Evolutionary conservation across 257 asterid genomes (phyloP).

Genomic region (Solanum gracilifrons): DNA sequence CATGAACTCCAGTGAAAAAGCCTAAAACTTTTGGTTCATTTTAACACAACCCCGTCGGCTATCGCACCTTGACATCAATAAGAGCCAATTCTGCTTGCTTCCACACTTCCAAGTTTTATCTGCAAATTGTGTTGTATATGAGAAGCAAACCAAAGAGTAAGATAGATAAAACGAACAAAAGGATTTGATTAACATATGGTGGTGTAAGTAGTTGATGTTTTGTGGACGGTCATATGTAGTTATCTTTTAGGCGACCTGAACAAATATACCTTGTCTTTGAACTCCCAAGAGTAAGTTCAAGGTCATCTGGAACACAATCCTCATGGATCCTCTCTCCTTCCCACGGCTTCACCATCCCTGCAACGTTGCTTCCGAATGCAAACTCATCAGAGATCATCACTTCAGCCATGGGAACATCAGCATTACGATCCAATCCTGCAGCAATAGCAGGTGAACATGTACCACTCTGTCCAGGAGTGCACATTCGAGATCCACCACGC

Average conservation of each 20-base stretch:
- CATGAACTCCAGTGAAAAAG: background rate
- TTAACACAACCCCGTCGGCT: background rate
- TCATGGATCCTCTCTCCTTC: slow-evolving; percentile 55
- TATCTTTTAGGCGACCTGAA: background rate
- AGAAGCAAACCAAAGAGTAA: background rate
- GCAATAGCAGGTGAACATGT: slow-evolving; percentile 68
- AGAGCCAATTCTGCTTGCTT: background rate
- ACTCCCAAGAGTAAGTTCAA: slow-evolving; percentile 48
- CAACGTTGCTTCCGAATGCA: slow-evolving; percentile 30
- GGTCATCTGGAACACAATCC: slow-evolving; percentile 37
- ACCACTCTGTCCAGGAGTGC: slow-evolving; percentile 56
- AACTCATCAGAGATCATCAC: slow-evolving; percentile 29
- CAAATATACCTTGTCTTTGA: slow-evolving; percentile 27
- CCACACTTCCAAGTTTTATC: background rate
- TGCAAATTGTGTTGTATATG: background rate
- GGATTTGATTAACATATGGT: background rate
- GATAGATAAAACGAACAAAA: background rate
- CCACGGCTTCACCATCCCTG: slow-evolving; percentile 45
- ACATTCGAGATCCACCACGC: slow-evolving; percentile 40
- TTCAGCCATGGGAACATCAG: slow-evolving; percentile 58
- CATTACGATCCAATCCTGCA: slow-evolving; percentile 20
- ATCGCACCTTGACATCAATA: background rate
- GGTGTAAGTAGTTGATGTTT: background rate
- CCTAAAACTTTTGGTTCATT: background rate
- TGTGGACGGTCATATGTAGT: background rate